Conservation (phyloP, 2,329 filamentous ascomycete genomes). For the Ophiocordyceps unilateralis region DNA sequence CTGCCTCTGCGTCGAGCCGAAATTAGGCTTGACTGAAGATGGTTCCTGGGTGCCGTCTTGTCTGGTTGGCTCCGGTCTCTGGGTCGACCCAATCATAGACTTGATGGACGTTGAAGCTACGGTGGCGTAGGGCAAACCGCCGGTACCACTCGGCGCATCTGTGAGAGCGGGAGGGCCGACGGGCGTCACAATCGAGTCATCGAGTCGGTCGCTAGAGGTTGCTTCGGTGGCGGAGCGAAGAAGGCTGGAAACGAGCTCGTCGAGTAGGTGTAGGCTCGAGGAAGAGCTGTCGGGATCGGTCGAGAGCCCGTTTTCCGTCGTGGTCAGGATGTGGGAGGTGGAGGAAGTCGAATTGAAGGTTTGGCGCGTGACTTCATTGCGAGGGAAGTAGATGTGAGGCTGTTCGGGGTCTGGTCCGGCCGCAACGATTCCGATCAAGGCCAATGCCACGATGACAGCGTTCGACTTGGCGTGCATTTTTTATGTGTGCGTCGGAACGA, state of each 20-base stretch:
- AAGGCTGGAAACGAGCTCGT: conserved; percentile 10
- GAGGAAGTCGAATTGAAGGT: conserved; percentile 25
- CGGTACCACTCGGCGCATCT: not conserved
- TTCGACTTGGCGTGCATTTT: conserved; percentile 34
- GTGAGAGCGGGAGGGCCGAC: not conserved
- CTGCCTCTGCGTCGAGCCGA: not conserved
- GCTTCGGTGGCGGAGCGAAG: conserved; percentile 1
- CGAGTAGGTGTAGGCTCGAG: conserved; percentile 6
- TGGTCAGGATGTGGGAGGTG: conserved; percentile 7
- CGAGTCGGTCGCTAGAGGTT: not conserved
- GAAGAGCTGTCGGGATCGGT: conserved; percentile 1
- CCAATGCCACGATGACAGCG: conserved; percentile 22
- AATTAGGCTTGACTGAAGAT: not conserved
- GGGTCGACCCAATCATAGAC: not conserved
- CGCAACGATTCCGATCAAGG: conserved; percentile 29
- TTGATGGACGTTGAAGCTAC: not conserved
- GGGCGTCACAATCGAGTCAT: not conserved
- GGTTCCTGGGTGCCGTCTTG: not conserved
- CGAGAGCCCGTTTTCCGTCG: conserved; percentile 2
- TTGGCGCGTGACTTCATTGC: conserved; percentile 32
- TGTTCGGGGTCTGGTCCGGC: conserved; percentile 22
- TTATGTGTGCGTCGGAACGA: conserved; percentile 6
- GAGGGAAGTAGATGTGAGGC: conserved; percentile 40
- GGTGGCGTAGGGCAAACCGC: not conserved
- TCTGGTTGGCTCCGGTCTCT: not conserved